Evolutionary conservation across 2,329 filamentous ascomycete genomes (phyloP).

Genomic region (Epichloe hybrida): DNA sequence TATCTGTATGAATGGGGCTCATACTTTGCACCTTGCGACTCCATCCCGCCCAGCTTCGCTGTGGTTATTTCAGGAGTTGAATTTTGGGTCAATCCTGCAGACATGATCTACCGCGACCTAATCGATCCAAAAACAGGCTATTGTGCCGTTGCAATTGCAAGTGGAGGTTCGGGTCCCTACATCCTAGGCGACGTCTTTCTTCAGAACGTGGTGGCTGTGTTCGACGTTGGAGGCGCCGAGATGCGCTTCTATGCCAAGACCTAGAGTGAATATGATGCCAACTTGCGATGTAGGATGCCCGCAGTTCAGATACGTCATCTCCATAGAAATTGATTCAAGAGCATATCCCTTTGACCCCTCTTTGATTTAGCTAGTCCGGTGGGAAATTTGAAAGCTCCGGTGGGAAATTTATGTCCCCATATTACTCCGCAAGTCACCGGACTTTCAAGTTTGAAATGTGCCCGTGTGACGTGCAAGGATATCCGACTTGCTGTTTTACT

Average conservation of each 20-base stretch:
- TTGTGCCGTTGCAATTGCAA: conserved; percentile 34
- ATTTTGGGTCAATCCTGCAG: conserved; percentile 34
- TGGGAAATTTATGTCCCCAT: too few relatives aligned
- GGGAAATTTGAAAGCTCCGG: too few relatives aligned
- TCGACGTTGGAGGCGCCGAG: conserved; percentile 32
- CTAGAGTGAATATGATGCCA: not conserved
- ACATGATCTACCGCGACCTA: conserved; percentile 32
- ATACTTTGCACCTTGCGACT: conserved; percentile 36
- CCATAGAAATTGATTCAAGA: too few relatives aligned
- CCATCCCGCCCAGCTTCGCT: conserved; percentile 30
- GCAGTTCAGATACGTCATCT: too few relatives aligned
- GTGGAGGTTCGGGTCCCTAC: conserved; percentile 30
- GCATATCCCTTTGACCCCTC: too few relatives aligned
- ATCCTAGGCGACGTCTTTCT: conserved; percentile 37
- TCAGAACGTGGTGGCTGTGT: conserved; percentile 36
- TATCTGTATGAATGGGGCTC: conserved; percentile 33
- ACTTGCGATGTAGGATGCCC: too few relatives aligned
- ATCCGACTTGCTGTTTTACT: too few relatives aligned
- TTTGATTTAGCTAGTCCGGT: too few relatives aligned
- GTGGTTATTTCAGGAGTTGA: conserved; percentile 28
- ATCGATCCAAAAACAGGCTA: conserved; percentile 31
- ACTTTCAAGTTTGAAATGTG: too few relatives aligned
- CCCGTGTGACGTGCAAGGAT: too few relatives aligned
- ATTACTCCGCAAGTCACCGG: too few relatives aligned
- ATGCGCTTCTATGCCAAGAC: conserved; percentile 28